A percentile compares a stretch with the other conserved stretches of the same genome.
Conservation (phyloP, 1,284 basidiomycete genomes). For the Ustanciosporium gigantosporum region DNA sequence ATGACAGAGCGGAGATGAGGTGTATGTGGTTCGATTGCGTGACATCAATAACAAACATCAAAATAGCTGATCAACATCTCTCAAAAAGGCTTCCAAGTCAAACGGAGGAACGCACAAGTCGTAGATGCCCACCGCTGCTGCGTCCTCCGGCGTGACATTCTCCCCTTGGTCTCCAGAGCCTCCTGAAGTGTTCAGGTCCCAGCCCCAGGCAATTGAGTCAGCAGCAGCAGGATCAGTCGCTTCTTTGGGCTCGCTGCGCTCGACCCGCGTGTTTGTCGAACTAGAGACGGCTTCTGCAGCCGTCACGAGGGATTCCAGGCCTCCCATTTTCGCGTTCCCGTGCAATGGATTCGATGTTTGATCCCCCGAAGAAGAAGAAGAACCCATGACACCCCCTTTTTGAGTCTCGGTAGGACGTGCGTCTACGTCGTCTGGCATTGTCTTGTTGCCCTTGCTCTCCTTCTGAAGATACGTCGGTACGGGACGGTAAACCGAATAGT, state of each 20-base stretch:
- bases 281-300: not conserved
- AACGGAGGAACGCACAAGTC: conserved; percentile 9
- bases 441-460: not conserved
- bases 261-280: too few species aligned
- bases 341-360: too few species aligned
- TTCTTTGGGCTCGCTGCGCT: not conserved
- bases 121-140: not conserved
- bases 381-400: too few species aligned
- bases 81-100: conserved; percentile 24
- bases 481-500: conserved; percentile 21
- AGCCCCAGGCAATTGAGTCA: not conserved
- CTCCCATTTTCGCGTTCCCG: too few species aligned
- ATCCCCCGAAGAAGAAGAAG: not conserved
- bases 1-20: too few species aligned
- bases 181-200: not conserved
- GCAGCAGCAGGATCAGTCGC: not conserved
- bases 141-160: not conserved
- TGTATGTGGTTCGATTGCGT: too few species aligned
- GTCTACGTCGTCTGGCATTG: not conserved
- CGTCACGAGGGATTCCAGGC: too few species aligned
- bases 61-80: conserved; percentile 26
- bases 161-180: not conserved
- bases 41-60: too few species aligned
- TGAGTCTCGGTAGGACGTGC: too few species aligned
- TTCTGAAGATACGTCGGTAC: not conserved